Base-by-base conservation (phyloP, 139 green algal genomes). In the Picochlorum costavermella region DNA sequence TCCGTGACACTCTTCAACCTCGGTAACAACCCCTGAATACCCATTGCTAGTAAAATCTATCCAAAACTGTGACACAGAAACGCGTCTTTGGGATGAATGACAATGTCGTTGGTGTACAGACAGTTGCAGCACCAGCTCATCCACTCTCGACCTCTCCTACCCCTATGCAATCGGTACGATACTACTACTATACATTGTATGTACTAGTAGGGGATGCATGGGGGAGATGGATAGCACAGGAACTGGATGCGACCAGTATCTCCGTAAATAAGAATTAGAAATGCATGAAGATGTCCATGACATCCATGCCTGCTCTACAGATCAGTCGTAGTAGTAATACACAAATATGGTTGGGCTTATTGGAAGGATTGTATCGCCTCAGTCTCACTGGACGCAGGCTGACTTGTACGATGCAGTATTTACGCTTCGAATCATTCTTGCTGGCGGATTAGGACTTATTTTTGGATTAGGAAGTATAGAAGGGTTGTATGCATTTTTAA, bases 21-120 rank as follows among this genome's bases (percentile, higher is more conserved):
- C 9, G 84, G 87, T 28, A 96, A 71, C 16, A 97, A 68, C 0
- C 87, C 87, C 6, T 81, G 81, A 46, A 97, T 90, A 2, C 90
- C 90, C 90, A 96, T 96, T 23, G n/a, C 0, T 43, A 40, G 1
- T 12, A 40, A 40, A 12, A 40, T 40, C 33, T 40, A 40, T 40
- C 6, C 3, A 40, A 40, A 12, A 12, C 33, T 40, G 8, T 40
- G 33, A 40, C 33, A 8, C 33, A 40, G 20, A 23, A 23, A 40
- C 33, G 33, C 33, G 33, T 40, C 9, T 40, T 8, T 8, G 33
- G 33, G 8, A 40, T 12, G 33, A 40, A 40, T 40, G 33, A 40
- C 33, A 40, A 40, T 40, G 33, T 40, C 33, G 33, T 40, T 40
- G 33, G 33, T 40, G 33, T 40, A 12, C 6, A 40, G 33, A 40